A percentile compares a stretch with the other conserved stretches of the same genome.
Evolutionary conservation across 176 grass and related monocot species (phyloP).

Genomic region (Phyllostachys edulis): DNA sequence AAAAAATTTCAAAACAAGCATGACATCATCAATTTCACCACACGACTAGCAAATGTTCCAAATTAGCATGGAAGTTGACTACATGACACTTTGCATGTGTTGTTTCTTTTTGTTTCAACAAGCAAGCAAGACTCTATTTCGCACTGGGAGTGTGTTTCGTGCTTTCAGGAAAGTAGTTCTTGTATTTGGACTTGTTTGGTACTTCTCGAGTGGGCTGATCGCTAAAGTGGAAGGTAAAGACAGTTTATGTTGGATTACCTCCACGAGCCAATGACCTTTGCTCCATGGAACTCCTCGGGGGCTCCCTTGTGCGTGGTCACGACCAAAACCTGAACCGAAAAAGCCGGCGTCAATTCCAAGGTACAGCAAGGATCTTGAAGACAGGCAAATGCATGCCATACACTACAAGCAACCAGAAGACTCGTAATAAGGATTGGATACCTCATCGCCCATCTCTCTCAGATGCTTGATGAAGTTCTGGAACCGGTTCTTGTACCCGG

Average conservation of each 20-base stretch:
- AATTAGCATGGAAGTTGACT: not conserved
- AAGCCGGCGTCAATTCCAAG: constrained; percentile 4
- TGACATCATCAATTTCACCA: not conserved
- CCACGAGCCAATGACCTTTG: constrained; percentile 93
- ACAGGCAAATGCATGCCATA: not conserved
- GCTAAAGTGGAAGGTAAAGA: not conserved
- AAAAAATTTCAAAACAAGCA: not conserved
- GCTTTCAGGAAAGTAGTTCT: constrained; percentile 13
- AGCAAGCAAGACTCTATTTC: not conserved
- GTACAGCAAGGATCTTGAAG: constrained; percentile 12
- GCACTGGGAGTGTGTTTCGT: not conserved
- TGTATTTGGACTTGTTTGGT: not conserved
- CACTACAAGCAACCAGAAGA: not conserved
- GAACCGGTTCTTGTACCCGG: constrained; percentile 93
- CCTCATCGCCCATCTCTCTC: constrained; percentile 95
- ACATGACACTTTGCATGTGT: not conserved
- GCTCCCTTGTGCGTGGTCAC: constrained; percentile 94
- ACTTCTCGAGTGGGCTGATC: not conserved
- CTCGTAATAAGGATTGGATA: constrained; percentile 4
- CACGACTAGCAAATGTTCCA: not conserved
- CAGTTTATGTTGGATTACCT: constrained; percentile 54
- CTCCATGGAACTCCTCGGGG: constrained; percentile 88
- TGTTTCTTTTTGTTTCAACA: not conserved
- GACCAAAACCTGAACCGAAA: constrained; percentile 68
- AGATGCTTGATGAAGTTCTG: constrained; percentile 99